Evolutionary conservation across 2,329 filamentous ascomycete genomes (phyloP), one percentile per base, ranked within the genome.

Genomic region (Thelonectria blattea): DNA sequence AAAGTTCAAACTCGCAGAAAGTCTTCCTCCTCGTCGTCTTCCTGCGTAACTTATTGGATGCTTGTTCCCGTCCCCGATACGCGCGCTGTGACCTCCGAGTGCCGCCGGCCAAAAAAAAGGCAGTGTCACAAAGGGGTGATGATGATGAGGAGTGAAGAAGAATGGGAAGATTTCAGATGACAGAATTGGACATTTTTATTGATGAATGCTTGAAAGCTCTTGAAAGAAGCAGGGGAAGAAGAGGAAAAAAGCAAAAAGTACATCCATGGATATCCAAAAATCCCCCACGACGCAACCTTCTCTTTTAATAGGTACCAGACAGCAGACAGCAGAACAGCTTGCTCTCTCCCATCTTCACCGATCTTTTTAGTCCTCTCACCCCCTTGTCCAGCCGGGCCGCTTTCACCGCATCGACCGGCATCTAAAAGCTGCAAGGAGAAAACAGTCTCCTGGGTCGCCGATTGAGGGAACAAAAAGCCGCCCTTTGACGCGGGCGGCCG

Each of bases 51-150:
- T 8, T 37, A 14, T 37, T 37, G 34, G 34, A 37, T 37, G 34
- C 34, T 32, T 41, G 30, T 49, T 48, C 41, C 42, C 52, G 24
- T 60, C 52, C 47, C 37, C 50, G 50, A 53, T 24, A 43, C 55
- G 37, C 45, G 43, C 50, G 43, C 18, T 58, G 48, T 57, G 30
- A 27, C 27, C 49, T 27, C 55, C 45, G 45, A 53, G 15, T 50
- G 50, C 52, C 56, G 52, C 27, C 18, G 32, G 22, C 43, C 52
- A 56, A 15, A 34, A 37, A 3, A n/a, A n/a, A n/a, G n/a, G n/a
- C n/a, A n/a, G 10, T 11, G 34, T 37, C 34, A 37, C 34, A 37
- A 37, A 37, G 34, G 15, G 12, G 22, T 24, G 22, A 24, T 24
- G 22, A 4, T 6, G 34, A 37, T 2, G 11, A 11, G 15, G 34